Conservation (phyloP, 2,329 filamentous ascomycete genomes). For the Arthrobotrys sinensis region DNA sequence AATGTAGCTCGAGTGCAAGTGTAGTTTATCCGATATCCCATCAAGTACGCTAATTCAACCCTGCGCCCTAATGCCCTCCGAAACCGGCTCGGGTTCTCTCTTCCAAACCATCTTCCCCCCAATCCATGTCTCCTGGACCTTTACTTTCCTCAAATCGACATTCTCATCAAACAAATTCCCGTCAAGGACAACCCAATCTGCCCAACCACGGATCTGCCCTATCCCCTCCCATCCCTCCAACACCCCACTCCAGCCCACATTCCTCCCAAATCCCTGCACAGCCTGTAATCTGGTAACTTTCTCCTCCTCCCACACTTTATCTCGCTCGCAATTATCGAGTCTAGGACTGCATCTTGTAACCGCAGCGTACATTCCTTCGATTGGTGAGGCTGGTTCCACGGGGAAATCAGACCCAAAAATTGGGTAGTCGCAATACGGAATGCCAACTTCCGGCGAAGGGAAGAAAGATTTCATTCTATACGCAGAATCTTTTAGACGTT, state of each 20-base stretch:
- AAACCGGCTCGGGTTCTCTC: neutral
- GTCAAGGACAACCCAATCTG: conserved; percentile 81
- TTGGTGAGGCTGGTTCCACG: conserved; percentile 78
- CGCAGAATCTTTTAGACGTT: conserved; percentile 73
- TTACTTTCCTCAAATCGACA: conserved; percentile 72
- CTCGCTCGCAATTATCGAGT: conserved; percentile 64
- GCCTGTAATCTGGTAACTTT: conserved; percentile 75
- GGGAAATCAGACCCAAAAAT: conserved; percentile 80
- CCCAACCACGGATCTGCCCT: conserved; percentile 75
- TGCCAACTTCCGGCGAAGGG: conserved; percentile 65
- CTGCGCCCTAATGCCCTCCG: neutral
- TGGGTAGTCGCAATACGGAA: neutral
- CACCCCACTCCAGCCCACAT: conserved; percentile 75
- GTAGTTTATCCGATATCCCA: too few relatives aligned
- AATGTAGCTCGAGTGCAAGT: too few relatives aligned
- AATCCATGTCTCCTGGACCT: conserved; percentile 79
- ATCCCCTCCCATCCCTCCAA: conserved; percentile 73
- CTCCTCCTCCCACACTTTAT: conserved; percentile 75
- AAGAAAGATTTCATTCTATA: conserved; percentile 78
- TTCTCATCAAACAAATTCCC: conserved; percentile 62
- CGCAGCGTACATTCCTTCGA: conserved; percentile 79
- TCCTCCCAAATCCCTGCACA: conserved; percentile 75
- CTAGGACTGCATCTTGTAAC: conserved; percentile 75
- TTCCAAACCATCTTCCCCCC: conserved; percentile 70
- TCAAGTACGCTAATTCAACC: neutral